phyloP scores from a whole-genome alignment of 192 early-diverging fungal species.

The Coemansia sp. region DNA sequence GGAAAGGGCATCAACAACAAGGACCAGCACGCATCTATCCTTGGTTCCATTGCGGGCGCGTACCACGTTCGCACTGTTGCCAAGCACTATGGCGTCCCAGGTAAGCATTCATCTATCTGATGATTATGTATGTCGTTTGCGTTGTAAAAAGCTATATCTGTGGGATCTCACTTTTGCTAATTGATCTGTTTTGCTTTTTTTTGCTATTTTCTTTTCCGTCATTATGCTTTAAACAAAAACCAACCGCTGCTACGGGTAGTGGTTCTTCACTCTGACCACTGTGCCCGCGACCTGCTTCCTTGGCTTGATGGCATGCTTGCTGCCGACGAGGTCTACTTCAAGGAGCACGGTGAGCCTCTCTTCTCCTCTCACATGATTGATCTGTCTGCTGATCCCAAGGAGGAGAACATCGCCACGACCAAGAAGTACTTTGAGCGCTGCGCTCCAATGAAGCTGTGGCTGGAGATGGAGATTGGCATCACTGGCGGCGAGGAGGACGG shows the following conservation, averaged over 20 bases:
- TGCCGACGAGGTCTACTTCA: conserved; percentile 95
- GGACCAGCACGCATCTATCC: conserved; percentile 83
- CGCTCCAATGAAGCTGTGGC: conserved; percentile 80
- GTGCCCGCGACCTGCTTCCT: conserved; percentile 93
- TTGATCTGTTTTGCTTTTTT: background rate
- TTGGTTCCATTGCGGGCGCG: conserved; percentile 90
- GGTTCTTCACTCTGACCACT: conserved; percentile 92
- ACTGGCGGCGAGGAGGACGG: conserved; percentile 99
- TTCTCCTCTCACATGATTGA: conserved; percentile 99
- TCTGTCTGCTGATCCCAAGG: conserved; percentile 91
- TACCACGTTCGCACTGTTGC: conserved; percentile 79
- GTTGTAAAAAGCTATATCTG: background rate
- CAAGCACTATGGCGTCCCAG: conserved; percentile 77
- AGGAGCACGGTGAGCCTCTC: conserved; percentile 88
- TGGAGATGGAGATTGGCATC: conserved; percentile 99
- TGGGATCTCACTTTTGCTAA: too few relatives aligned
- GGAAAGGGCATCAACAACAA: conserved; percentile 92
- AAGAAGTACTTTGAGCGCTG: conserved; percentile 91
- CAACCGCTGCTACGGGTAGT: conserved; percentile 27
- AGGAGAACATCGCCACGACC: conserved; percentile 90
- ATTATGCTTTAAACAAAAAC: too few relatives aligned
- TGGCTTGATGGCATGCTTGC: conserved; percentile 98
- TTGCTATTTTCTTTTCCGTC: background rate
- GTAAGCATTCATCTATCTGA: conserved; percentile 49
- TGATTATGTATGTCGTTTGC: background rate